These are phyloP conservation scores for Hemisphaericaspora subhashii DNA, from an alignment of 1,139 yeast species.

Conservation along the genomic window DNA sequence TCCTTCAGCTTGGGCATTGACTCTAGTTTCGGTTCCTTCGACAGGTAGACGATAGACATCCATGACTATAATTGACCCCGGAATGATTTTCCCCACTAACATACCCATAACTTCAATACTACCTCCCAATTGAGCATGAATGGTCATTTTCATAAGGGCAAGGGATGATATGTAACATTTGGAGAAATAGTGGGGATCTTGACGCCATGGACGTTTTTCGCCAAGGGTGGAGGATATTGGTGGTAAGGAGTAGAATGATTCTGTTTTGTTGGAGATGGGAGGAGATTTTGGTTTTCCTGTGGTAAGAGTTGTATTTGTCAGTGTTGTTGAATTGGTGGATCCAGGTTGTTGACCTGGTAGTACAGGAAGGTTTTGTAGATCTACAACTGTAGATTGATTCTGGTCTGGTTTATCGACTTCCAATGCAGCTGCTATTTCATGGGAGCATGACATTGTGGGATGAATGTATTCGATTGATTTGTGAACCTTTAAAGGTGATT, in stretches of 20 bases:
- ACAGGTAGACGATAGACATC: constrained; percentile 90
- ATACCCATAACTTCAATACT: constrained; percentile 95
- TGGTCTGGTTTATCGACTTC: constrained; percentile 1
- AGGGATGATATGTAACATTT: constrained; percentile 68
- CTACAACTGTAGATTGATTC: constrained; percentile 3
- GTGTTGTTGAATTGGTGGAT: not conserved
- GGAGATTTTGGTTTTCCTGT: not conserved
- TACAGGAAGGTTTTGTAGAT: constrained; percentile 4
- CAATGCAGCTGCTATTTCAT: constrained; percentile 9
- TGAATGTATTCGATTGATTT: not conserved
- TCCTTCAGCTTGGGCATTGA: constrained; percentile 91
- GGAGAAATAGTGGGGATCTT: constrained; percentile 59
- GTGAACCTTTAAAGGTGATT: too few relatives aligned
- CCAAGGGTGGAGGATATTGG: constrained; percentile 11
- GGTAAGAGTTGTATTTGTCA: not conserved
- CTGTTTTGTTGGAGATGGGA: not conserved
- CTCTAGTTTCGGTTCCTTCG: constrained; percentile 94
- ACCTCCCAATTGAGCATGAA: constrained; percentile 85
- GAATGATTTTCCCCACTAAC: constrained; percentile 74
- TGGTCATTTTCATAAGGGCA: constrained; percentile 76
- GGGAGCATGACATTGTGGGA: constrained; percentile 10
- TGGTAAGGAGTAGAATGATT: constrained; percentile 13
- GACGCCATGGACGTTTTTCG: constrained; percentile 41
- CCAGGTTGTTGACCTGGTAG: not conserved
- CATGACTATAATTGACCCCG: constrained; percentile 63